These are phyloP conservation scores for Talaromyces islandicus DNA, from an alignment of 2,329 filamentous ascomycete species.

Conservation along the genomic window DNA sequence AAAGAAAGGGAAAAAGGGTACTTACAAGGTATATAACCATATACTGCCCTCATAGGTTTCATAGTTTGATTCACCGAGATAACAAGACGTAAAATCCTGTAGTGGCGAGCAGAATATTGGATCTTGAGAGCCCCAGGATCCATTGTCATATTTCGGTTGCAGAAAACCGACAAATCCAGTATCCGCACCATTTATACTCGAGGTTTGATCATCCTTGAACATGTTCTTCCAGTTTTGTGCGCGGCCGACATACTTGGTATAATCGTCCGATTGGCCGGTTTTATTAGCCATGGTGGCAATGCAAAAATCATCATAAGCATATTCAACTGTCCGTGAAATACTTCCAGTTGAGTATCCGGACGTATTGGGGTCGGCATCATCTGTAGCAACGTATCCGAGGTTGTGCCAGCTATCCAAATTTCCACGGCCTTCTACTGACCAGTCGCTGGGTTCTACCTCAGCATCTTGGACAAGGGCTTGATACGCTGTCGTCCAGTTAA, in stretches of 20 bases:
- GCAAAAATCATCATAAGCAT: conserved; percentile 71
- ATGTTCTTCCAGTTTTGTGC: conserved; percentile 64
- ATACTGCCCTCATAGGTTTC: conserved; percentile 68
- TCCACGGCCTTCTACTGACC: conserved; percentile 65
- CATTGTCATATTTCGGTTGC: conserved; percentile 61
- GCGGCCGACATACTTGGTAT: conserved; percentile 54
- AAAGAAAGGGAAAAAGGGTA: neutral
- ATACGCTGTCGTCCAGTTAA: conserved; percentile 66
- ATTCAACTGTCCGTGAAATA: conserved; percentile 69
- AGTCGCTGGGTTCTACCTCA: conserved; percentile 63
- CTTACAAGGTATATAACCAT: conserved; percentile 69
- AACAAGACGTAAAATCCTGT: conserved; percentile 48
- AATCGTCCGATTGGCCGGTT: conserved; percentile 51
- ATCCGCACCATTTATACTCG: conserved; percentile 27
- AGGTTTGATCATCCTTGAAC: conserved; percentile 56
- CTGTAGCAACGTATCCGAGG: conserved; percentile 64
- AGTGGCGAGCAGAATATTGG: conserved; percentile 60
- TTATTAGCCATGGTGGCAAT: conserved; percentile 57
- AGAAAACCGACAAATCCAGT: conserved; percentile 63
- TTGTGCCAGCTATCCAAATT: conserved; percentile 66
- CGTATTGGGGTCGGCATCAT: conserved; percentile 61
- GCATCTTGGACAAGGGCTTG: conserved; percentile 67
- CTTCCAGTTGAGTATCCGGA: conserved; percentile 65
- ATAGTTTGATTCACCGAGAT: conserved; percentile 46
- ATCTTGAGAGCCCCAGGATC: conserved; percentile 64